phyloP scores from a whole-genome alignment of 257 asterid genomes.

The Lycium barbarum region DNA sequence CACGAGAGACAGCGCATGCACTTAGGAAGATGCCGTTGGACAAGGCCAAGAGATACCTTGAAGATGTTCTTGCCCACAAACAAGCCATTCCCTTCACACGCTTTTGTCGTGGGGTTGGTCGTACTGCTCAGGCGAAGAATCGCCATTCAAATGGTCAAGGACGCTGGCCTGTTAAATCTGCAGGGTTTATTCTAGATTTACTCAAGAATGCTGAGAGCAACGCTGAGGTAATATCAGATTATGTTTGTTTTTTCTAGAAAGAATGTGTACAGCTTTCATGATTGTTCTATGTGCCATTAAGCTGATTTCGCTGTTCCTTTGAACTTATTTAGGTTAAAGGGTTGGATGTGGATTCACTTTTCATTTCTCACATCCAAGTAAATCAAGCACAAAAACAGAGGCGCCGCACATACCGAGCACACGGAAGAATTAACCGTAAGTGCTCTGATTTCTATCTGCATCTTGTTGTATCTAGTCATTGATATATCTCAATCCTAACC shows the following conservation, averaged over 20 bases:
- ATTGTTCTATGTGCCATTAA: neutral
- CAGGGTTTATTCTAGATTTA: slow-evolving; percentile 67
- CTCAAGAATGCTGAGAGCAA: slow-evolving; percentile 82
- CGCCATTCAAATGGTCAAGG: slow-evolving; percentile 82
- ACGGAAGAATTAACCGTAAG: slow-evolving; percentile 78
- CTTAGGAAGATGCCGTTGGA: slow-evolving; percentile 62
- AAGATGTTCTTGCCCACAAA: slow-evolving; percentile 82
- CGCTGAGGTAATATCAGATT: slow-evolving; percentile 60
- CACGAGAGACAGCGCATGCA: slow-evolving; percentile 82
- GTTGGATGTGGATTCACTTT: slow-evolving; percentile 82
- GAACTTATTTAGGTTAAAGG: slow-evolving; percentile 63
- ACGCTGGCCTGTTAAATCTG: slow-evolving; percentile 83
- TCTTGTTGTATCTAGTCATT: neutral
- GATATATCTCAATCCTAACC: slow-evolving; percentile 5
- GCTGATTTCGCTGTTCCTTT: neutral
- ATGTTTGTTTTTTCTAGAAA: neutral
- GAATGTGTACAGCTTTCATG: neutral
- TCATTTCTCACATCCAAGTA: slow-evolving; percentile 82
- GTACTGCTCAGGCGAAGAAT: slow-evolving; percentile 79
- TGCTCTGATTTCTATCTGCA: neutral
- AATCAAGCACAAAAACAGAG: slow-evolving; percentile 88
- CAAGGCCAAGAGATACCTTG: slow-evolving; percentile 84
- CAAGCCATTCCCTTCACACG: slow-evolving; percentile 85
- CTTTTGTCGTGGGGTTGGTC: slow-evolving; percentile 73
- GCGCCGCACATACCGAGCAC: slow-evolving; percentile 83